Base-by-base conservation (phyloP, 2,329 filamentous ascomycete genomes). In the Paramyrothecium sp. region DNA sequence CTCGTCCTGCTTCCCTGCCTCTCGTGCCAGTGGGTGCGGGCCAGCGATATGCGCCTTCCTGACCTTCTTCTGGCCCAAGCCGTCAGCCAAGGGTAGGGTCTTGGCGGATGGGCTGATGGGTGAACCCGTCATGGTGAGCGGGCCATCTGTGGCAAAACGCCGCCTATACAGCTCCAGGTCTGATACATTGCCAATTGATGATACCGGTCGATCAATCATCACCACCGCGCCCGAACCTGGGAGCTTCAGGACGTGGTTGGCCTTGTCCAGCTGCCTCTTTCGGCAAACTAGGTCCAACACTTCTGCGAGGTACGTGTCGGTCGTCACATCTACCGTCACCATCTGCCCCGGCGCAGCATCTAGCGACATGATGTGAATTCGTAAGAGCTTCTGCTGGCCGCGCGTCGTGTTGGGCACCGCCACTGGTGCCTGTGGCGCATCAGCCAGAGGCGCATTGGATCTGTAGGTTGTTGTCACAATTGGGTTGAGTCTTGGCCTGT, bases 271-370 rank as follows among this genome's bases (percentile, higher is more conserved):
- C 57, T 90, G 86, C 48, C 92, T 81, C 72, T 90, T 91, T 47
- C 87, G 84, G 70, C 91, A 95, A 2, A 91, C 88, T 62, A 87
- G 81, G 67, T 94, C 90, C 54, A 94, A 85, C 26, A 95, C 86
- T 70, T 95, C 90, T 48, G 89, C 90, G 49, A 95, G 84, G 69
- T 93, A 95, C 30, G 88, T 94, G 63, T 94, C 90, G 0, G 89
- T 92, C 0, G 89, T 93, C 50, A 91, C 90, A 60, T 90, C 86
- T 19, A 93, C 76, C 2, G 87, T 88, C 22, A 91, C 83, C 76
- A 87, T 86, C 66, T 89, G 88, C n/a, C 89, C 88, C 51, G 90
- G 85, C 10, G 89, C 82, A 7, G 86, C 79, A 67, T 92, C 89
- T 0, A 86, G 82, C 5, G 85, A 86, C 72, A 86, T 79, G 63